phyloP scores from a whole-genome alignment of 768 basidiomycete species.

The Rhodotorula paludigena region DNA sequence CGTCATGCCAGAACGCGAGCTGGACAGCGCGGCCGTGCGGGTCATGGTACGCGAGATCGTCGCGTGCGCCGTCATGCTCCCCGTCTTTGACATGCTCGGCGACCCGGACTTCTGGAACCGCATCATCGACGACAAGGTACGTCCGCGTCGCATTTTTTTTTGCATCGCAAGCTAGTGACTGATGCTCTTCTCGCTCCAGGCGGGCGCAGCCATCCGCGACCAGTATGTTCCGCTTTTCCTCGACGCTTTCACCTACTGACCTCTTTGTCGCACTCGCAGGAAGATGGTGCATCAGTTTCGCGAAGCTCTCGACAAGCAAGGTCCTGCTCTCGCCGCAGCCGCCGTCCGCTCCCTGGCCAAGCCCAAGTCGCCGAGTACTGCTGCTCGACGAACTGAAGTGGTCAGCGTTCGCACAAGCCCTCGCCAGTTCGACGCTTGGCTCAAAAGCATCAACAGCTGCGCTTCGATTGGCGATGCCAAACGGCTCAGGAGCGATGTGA shows the following conservation, averaged over 20 bases:
- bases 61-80: slow-evolving; percentile 73
- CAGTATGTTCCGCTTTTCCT: slow-evolving; percentile 51
- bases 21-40: slow-evolving; percentile 62
- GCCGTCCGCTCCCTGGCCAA: not conserved
- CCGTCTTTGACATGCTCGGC: slow-evolving; percentile 82
- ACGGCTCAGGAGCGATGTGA: slow-evolving; percentile 80
- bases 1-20: slow-evolving; percentile 71
- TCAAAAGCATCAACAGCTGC: slow-evolving; percentile 74
- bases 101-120: slow-evolving; percentile 98
- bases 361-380: not conserved
- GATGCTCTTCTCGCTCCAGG: slow-evolving; percentile 47
- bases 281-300: slow-evolving; percentile 42
- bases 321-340: slow-evolving; percentile 6
- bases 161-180: too few relatives aligned
- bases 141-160: slow-evolving; percentile 43
- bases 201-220: slow-evolving; percentile 66
- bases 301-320: slow-evolving; percentile 40
- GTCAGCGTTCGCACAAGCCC: slow-evolving; percentile 77
- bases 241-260: not conserved
- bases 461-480: slow-evolving; percentile 83
- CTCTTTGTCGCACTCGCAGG: not conserved
- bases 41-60: slow-evolving; percentile 76
- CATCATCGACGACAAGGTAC: slow-evolving; percentile 81
- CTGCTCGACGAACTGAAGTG: slow-evolving; percentile 51
- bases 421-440: slow-evolving; percentile 83